phyloP scores from a whole-genome alignment of 371 early-diverging fungal genomes.

The Edhazardia aedis region DNA sequence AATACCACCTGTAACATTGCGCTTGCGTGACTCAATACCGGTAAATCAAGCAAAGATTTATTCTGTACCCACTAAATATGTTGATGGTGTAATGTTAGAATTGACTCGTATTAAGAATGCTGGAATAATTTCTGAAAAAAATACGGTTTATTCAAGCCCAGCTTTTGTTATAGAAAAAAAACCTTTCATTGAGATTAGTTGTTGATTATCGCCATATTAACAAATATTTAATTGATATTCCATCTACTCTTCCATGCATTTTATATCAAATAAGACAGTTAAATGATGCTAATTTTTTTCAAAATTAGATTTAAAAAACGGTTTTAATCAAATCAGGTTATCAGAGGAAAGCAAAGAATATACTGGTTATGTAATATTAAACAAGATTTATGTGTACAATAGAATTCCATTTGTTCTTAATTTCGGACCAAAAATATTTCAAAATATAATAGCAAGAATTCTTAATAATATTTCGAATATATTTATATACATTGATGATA shows the following conservation, averaged over 20 bases:
- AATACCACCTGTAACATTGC: neutral
- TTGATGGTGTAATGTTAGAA: neutral
- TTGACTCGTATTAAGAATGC: neutral
- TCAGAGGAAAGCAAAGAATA: neutral
- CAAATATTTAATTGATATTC: neutral
- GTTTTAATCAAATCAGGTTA: slow-evolving; percentile 6
- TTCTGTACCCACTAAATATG: neutral
- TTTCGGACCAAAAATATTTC: slow-evolving; percentile 8
- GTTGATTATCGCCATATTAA: slow-evolving; percentile 12
- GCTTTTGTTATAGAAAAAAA: slow-evolving; percentile 13
- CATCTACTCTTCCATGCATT: neutral
- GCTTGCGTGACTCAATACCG: neutral
- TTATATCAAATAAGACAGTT: neutral
- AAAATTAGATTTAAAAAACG: slow-evolving; percentile 12
- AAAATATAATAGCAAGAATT: slow-evolving; percentile 1
- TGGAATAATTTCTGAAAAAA: slow-evolving; percentile 7
- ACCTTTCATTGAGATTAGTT: slow-evolving; percentile 6
- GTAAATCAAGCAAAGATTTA: neutral
- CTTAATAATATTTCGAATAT: slow-evolving; percentile 4
- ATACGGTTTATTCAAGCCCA: neutral
- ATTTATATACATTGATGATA: slow-evolving; percentile 48
- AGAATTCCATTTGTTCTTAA: slow-evolving; percentile 15
- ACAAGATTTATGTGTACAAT: slow-evolving; percentile 3
- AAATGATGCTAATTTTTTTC: neutral
- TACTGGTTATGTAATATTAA: slow-evolving; percentile 2